These are phyloP conservation scores for Boletus smithii DNA, from an alignment of 1,284 basidiomycete genomes.

Conservation along the genomic window DNA sequence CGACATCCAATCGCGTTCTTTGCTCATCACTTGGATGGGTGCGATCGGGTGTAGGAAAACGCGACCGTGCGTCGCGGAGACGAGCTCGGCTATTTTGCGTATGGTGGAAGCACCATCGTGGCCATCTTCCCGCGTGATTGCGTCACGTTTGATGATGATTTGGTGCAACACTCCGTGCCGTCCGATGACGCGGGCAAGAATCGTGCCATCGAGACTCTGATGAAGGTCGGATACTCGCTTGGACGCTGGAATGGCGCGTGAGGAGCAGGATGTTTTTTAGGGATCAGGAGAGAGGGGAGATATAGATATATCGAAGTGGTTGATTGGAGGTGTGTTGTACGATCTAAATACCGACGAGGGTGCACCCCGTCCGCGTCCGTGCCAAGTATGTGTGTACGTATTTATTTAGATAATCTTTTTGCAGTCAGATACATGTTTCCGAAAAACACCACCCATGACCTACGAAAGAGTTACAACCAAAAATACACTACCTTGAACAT, in stretches of 20 bases:
- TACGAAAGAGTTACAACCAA: too few relatives aligned
- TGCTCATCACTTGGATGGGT: slow-evolving; percentile 7
- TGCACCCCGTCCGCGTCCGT: not conserved
- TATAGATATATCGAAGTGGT: not conserved
- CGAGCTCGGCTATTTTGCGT: slow-evolving; percentile 63
- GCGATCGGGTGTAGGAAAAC: slow-evolving; percentile 24
- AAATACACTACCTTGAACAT: too few relatives aligned
- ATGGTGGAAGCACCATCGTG: slow-evolving; percentile 70
- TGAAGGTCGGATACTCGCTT: slow-evolving; percentile 47
- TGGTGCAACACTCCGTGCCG: slow-evolving; percentile 54
- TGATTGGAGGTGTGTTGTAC: not conserved
- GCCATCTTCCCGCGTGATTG: slow-evolving; percentile 60
- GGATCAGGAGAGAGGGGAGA: too few relatives aligned
- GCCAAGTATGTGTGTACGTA: not conserved
- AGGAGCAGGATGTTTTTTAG: not conserved
- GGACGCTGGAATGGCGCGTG: slow-evolving; percentile 23
- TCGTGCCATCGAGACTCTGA: slow-evolving; percentile 58
- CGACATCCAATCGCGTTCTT: not conserved
- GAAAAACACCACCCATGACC: too few relatives aligned
- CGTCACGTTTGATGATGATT: slow-evolving; percentile 65
- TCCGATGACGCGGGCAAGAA: not conserved
- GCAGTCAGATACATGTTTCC: too few relatives aligned
- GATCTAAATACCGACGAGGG: not conserved
- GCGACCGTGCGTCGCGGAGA: slow-evolving; percentile 47
- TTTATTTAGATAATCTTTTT: not conserved